phyloP scores from a whole-genome alignment of 306 rosid species.

The Lupinus albus region DNA sequence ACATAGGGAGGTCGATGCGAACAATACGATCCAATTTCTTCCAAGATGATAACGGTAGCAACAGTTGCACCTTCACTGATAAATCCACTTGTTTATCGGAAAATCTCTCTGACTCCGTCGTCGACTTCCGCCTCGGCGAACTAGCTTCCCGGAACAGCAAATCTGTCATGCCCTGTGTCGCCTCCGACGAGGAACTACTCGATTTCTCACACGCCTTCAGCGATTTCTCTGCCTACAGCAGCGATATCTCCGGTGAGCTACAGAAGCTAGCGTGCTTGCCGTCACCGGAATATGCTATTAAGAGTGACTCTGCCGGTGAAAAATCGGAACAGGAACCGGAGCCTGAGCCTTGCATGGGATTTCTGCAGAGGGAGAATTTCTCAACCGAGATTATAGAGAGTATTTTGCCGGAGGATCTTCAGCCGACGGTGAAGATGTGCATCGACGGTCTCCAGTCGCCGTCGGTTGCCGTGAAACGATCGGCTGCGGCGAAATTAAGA shows the following conservation, averaged over 20 bases:
- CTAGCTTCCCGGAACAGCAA: constrained; percentile 62
- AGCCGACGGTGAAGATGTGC: constrained; percentile 94
- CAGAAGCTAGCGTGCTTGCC: constrained; percentile 82
- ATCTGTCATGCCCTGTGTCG: constrained; percentile 45
- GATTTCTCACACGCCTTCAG: constrained; percentile 89
- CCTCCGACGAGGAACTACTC: constrained; percentile 65
- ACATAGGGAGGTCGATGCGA: constrained; percentile 90
- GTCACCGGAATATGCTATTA: constrained; percentile 52
- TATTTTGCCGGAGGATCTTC: constrained; percentile 98
- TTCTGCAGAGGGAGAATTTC: constrained; percentile 81
- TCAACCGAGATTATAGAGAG: constrained; percentile 95
- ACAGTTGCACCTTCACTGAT: constrained; percentile 51
- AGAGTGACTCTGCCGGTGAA: constrained; percentile 12
- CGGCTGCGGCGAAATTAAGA: constrained; percentile 92
- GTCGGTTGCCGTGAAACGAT: constrained; percentile 79
- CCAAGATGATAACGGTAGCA: constrained; percentile 52
- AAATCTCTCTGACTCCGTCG: constrained; percentile 75
- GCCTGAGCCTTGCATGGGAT: constrained; percentile 83
- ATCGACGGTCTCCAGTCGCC: constrained; percentile 75
- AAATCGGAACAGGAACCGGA: constrained; percentile 39
- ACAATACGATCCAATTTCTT: constrained; percentile 77
- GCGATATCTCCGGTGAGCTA: constrained; percentile 90
- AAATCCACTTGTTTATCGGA: constrained; percentile 68
- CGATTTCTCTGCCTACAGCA: constrained; percentile 85
- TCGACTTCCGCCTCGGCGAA: constrained; percentile 88